phyloP scores from a whole-genome alignment of 768 basidiomycete species.

The Flagelloscypha sp. region DNA sequence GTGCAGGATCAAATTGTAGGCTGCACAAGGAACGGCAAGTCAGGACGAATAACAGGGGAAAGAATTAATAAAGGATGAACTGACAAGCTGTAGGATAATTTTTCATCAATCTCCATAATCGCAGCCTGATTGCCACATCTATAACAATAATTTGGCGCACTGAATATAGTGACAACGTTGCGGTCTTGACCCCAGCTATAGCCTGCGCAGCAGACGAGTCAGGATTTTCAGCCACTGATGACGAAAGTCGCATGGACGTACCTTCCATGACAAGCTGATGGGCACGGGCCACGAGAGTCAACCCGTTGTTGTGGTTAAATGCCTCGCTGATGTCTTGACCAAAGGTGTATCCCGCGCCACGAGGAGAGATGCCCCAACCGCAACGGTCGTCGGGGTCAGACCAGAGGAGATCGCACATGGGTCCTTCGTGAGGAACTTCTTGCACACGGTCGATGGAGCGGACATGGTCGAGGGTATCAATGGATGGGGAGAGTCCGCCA shows the following conservation, averaged over 20 bases:
- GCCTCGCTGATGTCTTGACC: constrained; percentile 99
- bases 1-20: constrained; percentile 99
- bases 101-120: constrained; percentile 99
- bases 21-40: constrained; percentile 29
- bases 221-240: constrained; percentile 1
- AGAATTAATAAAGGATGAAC: constrained; percentile 21
- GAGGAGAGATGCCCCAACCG: constrained; percentile 98
- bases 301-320: constrained; percentile 98
- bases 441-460: constrained; percentile 98
- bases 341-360: constrained; percentile 98
- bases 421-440: constrained; percentile 98
- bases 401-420: constrained; percentile 99
- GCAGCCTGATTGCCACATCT: constrained; percentile 99
- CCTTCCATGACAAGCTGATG: constrained; percentile 98
- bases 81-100: constrained; percentile 88
- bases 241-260: constrained; percentile 26
- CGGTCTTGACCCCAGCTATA: constrained; percentile 99
- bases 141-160: constrained; percentile 99
- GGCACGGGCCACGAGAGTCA: constrained; percentile 90
- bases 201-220: constrained; percentile 31
- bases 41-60: constrained; percentile 6
- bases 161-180: constrained; percentile 99
- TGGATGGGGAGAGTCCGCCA: constrained; percentile 95
- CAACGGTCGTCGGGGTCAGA: constrained; percentile 99
- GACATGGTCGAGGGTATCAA: constrained; percentile 99